Base-by-base conservation (phyloP, 352 stramenopile genomes). In the Globisporangium nagaii region DNA sequence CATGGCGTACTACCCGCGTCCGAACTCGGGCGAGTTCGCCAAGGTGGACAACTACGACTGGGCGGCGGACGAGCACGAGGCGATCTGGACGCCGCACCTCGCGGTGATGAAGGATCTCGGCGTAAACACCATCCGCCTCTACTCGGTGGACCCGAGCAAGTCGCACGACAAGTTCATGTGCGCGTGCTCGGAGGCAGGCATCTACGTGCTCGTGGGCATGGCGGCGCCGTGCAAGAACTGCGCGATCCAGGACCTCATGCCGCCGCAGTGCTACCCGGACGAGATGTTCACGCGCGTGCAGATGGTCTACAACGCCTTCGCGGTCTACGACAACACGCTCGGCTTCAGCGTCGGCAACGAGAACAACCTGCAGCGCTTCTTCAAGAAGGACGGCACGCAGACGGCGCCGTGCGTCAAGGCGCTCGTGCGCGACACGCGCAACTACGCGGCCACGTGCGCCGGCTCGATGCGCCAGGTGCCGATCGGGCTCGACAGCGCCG, bases 131-230 rank as follows among this genome's bases (percentile, higher is more conserved):
- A 66, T 89, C 39, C 79, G n/a, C n/a, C n/a, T n/a, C n/a, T n/a
- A n/a, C n/a, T n/a, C n/a, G n/a, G n/a, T n/a, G n/a, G n/a, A n/a
- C n/a, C n/a, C n/a, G n/a, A n/a, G n/a, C n/a, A n/a, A n/a, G n/a
- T n/a, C n/a, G n/a, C n/a, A n/a, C n/a, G 79, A 87, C 71, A 81
- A 87, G 45, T 89, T 89, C 64, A 89, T 89, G 79, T 89, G 79
- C 41, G 75, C 73, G 30, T 76, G 60, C 27, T 74, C 73, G 9
- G 54, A 87, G 25, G 65, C 69, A 1, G 80, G 78, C 10, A 90
- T 91, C 56, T 91, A 91, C 63, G 70, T 86, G 28, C 68, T 83
- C 10, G 49, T 91, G 1, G 80, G 75, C 41, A 73, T 91, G 60
- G 56, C 68, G 0, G 80, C 80, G 9, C 63, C 75, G 15, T 90